These are phyloP conservation scores for Pichia sorboxylosa DNA, from an alignment of 1,139 yeast species.

Conservation along the genomic window DNA sequence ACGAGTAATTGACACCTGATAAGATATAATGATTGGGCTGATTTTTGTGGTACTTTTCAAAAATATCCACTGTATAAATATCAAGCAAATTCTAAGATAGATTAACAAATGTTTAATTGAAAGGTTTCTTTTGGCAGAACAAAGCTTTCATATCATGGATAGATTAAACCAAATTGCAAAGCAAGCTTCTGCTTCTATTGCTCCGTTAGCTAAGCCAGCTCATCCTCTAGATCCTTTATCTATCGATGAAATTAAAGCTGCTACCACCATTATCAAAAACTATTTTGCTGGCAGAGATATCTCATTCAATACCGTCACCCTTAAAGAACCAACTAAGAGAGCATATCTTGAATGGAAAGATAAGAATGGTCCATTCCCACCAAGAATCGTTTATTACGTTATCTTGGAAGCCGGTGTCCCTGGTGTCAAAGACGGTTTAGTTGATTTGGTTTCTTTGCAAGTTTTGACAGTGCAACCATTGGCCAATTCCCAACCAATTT, in stretches of 20 bases:
- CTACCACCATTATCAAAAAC: slow-evolving; percentile 33
- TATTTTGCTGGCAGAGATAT: slow-evolving; percentile 34
- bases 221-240: slow-evolving; percentile 70
- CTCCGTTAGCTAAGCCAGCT: slow-evolving; percentile 41
- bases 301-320: slow-evolving; percentile 56
- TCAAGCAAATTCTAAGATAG: too few species aligned
- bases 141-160: too few species aligned
- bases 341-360: slow-evolving; percentile 59
- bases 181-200: slow-evolving; percentile 47
- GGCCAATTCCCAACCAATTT: slow-evolving; percentile 60
- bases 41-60: too few species aligned
- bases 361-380: slow-evolving; percentile 46
- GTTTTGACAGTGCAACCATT: slow-evolving; percentile 37
- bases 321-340: slow-evolving; percentile 58
- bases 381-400: slow-evolving; percentile 57
- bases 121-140: too few species aligned
- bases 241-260: slow-evolving; percentile 41
- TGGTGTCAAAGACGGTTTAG: slow-evolving; percentile 62
- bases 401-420: slow-evolving; percentile 46
- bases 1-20: too few species aligned
- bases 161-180: slow-evolving; percentile 55
- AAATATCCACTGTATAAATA: too few species aligned
- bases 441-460: slow-evolving; percentile 39
- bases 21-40: too few species aligned
- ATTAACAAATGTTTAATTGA: too few species aligned